Conservation (phyloP, 2,329 filamentous ascomycete species). For the Hirsutella rhossiliensis region DNA sequence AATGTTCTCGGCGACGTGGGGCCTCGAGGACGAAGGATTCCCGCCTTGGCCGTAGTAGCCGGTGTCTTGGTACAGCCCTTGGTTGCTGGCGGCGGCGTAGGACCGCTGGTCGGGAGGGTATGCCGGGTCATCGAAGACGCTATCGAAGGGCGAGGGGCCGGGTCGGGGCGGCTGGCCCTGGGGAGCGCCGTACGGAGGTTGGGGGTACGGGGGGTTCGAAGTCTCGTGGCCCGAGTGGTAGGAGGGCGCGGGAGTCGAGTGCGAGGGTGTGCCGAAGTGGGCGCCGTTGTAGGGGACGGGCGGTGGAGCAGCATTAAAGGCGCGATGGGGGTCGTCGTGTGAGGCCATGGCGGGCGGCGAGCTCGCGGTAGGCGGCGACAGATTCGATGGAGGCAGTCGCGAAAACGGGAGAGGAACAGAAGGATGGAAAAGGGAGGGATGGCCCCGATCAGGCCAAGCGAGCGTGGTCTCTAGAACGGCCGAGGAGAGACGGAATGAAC, state of each 20-base stretch:
- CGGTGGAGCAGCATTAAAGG: conserved; percentile 24
- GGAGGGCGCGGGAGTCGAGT: conserved; percentile 24
- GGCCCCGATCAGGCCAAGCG: neutral
- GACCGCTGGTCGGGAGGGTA: conserved; percentile 42
- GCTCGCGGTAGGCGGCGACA: conserved; percentile 1
- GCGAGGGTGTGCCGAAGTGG: conserved; percentile 27
- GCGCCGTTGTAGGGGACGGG: conserved; percentile 22
- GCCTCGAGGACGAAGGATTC: conserved; percentile 17
- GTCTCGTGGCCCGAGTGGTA: conserved; percentile 16
- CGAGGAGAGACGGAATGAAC: neutral
- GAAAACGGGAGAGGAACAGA: neutral
- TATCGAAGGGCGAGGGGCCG: conserved; percentile 46
- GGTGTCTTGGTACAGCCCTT: conserved; percentile 36
- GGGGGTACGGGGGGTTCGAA: conserved; percentile 5
- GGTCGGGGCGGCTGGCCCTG: conserved; percentile 22
- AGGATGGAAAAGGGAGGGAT: neutral
- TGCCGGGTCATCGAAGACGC: conserved; percentile 55
- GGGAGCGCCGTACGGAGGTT: conserved; percentile 14
- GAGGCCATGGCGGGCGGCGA: conserved; percentile 38
- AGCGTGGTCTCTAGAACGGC: neutral
- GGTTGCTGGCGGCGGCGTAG: conserved; percentile 22
- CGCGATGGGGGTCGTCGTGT: conserved; percentile 53
- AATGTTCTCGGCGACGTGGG: conserved; percentile 38
- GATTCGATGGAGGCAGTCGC: neutral
- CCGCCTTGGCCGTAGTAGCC: conserved; percentile 40